Percentiles rank a stretch among this genome's conserved stretches.
Conservation (phyloP, 2,329 filamentous ascomycete species). For the Curvularia spicifera region DNA sequence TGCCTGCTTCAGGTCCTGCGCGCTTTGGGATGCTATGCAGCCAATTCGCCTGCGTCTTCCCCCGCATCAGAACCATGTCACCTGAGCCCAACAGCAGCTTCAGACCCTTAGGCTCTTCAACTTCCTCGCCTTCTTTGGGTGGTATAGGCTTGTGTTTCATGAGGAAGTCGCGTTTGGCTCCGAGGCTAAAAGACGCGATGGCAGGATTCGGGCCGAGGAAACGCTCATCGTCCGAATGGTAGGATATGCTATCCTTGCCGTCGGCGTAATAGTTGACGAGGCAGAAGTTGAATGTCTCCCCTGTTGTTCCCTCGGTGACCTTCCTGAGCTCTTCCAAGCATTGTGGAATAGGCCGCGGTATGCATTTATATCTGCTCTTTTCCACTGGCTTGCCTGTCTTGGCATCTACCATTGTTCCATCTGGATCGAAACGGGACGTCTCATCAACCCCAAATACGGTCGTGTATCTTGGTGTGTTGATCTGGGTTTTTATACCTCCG, state of each 20-base stretch:
- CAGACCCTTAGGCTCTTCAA: constrained; percentile 51
- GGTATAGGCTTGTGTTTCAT: constrained; percentile 76
- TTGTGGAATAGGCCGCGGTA: constrained; percentile 72
- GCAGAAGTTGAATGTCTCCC: constrained; percentile 76
- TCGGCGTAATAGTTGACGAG: constrained; percentile 85
- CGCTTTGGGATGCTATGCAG: constrained; percentile 79
- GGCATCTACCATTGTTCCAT: constrained; percentile 52
- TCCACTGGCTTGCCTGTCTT: constrained; percentile 51
- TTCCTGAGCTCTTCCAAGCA: constrained; percentile 70
- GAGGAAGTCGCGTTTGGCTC: constrained; percentile 74
- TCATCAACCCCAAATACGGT: constrained; percentile 68
- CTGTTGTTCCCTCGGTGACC: constrained; percentile 69
- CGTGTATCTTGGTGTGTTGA: constrained; percentile 67
- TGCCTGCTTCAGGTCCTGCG: constrained; percentile 65
- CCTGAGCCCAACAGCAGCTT: constrained; percentile 67
- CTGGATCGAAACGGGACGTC: constrained; percentile 63
- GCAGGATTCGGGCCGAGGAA: constrained; percentile 73
- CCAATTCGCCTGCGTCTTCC: constrained; percentile 74
- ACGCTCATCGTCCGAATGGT: constrained; percentile 80
- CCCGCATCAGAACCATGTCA: constrained; percentile 81
- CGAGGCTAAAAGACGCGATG: constrained; percentile 77
- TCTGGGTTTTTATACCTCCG: constrained; percentile 65
- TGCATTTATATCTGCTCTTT: constrained; percentile 62
- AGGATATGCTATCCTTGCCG: constrained; percentile 77
- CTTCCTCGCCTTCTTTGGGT: constrained; percentile 40